Percentiles rank a stretch among this genome's conserved stretches.
These are phyloP conservation scores for Proliferodiscus dingleyae DNA, from an alignment of 2,329 filamentous ascomycete species.

Conservation along the genomic window DNA sequence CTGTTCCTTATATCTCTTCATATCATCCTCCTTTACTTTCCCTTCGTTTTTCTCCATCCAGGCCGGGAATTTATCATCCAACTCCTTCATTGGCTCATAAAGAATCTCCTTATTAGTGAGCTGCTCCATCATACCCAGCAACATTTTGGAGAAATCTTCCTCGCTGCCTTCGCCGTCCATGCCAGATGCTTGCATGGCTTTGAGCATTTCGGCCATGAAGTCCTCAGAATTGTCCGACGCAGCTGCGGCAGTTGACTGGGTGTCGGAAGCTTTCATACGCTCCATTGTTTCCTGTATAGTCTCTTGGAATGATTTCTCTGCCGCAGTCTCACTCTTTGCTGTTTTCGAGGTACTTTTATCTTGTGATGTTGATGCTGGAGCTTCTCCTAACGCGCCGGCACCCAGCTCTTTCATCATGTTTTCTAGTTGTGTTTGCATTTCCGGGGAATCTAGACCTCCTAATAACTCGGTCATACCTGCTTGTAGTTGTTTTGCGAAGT, in stretches of 20 bases:
- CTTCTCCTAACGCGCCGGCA: constrained; percentile 38
- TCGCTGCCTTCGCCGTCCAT: constrained; percentile 57
- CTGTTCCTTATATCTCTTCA: constrained; percentile 78
- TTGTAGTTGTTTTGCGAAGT: constrained; percentile 82
- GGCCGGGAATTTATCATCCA: constrained; percentile 83
- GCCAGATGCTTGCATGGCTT: constrained; percentile 70
- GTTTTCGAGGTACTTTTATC: constrained; percentile 7
- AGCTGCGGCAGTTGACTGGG: constrained; percentile 75
- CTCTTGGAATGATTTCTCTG: constrained; percentile 76
- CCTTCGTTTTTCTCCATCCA: constrained; percentile 79
- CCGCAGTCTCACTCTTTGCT: constrained; percentile 14
- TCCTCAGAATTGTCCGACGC: constrained; percentile 67
- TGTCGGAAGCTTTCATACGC: constrained; percentile 85
- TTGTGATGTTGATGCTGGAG: constrained; percentile 18
- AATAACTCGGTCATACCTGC: constrained; percentile 83
- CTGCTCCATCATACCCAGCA: constrained; percentile 98
- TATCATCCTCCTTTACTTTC: constrained; percentile 63
- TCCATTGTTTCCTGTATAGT: constrained; percentile 93
- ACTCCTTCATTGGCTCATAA: constrained; percentile 98
- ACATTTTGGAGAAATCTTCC: constrained; percentile 89
- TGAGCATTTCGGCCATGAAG: constrained; percentile 86
- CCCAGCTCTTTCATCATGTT: constrained; percentile 70
- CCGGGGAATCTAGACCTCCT: constrained; percentile 63
- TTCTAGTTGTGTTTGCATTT: constrained; percentile 76
- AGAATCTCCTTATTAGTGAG: constrained; percentile 97